Conservation (phyloP, 2,329 filamentous ascomycete species). For the Arachnomyces sp. region DNA sequence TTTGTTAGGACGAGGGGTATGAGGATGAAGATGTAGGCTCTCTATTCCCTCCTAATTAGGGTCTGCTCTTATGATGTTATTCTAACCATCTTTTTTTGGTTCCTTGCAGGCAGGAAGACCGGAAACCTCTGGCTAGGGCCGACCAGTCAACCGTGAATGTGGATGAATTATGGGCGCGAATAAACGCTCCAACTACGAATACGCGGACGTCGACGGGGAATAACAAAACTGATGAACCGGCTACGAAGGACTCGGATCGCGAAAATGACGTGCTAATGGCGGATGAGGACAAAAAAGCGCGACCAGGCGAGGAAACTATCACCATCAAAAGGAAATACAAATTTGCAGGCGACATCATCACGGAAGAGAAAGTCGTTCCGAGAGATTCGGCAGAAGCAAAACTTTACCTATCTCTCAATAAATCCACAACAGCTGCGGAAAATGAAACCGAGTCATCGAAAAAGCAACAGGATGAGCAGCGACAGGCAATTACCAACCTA, state of each 20-base stretch:
- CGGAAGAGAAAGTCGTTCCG: conserved; percentile 46
- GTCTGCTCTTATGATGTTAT: conserved; percentile 5
- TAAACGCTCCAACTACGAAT: conserved; percentile 33
- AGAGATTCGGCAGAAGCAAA: conserved; percentile 49
- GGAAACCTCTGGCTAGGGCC: conserved; percentile 39
- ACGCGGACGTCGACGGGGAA: conserved; percentile 10
- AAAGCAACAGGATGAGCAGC: conserved; percentile 10
- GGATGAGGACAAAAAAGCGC: not conserved
- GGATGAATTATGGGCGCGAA: conserved; percentile 46
- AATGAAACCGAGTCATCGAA: conserved; percentile 19
- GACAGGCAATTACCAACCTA: conserved; percentile 3
- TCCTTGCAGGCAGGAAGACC: conserved; percentile 37
- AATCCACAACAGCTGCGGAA: conserved; percentile 31
- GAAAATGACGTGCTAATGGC: conserved; percentile 9
- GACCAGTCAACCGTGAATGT: conserved; percentile 50
- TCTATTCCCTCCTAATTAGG: not conserved
- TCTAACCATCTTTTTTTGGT: conserved; percentile 3
- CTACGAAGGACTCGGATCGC: conserved; percentile 8
- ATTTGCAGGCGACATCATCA: conserved; percentile 49
- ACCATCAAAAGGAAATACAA: conserved; percentile 52
- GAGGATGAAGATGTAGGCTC: conserved; percentile 38
- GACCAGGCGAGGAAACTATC: conserved; percentile 38
- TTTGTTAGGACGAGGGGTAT: conserved; percentile 50
- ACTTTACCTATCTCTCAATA: conserved; percentile 39
- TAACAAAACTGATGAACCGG: conserved; percentile 14